Base-by-base conservation (phyloP, 2,329 filamentous ascomycete genomes). In the Fusarium xylarioides region DNA sequence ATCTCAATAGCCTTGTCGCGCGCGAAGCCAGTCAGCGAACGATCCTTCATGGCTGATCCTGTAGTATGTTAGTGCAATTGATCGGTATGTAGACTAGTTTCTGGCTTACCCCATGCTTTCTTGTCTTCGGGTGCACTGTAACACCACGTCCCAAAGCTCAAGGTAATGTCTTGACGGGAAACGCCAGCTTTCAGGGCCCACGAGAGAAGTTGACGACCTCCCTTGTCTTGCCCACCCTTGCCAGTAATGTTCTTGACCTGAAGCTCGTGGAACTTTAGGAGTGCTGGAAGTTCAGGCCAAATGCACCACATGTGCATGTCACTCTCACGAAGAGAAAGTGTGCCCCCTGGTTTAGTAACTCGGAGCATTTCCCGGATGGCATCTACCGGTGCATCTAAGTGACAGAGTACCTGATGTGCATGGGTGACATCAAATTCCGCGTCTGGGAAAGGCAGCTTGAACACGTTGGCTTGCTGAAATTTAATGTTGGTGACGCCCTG, bases 351-450 rank as follows among this genome's bases (percentile, higher is more conserved):
- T 67, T 81, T 84, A 5, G 84, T 79, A 10, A 86, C 82, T 2
- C 85, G 80, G 6, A 82, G 70, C 80, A 86, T 83, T 76, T 86
- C 84, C 12, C 64, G 60, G 42, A 85, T 66, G 3, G 83, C 82
- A 5, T 74, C 60, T 3, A 79, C 73, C 1, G 80, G 81, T 11
- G 77, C 74, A 14, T 80, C 76, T 19, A 86, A 70, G 61, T 86
- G 84, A 10, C 80, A 80, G 19, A 87, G 79, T 4, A 86, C 77
- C 71, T 86, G 84, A n/a, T 81, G 82, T 32, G 78, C 79, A 71
- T 82, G 85, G 26, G 85, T 80, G 8, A 86, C 72, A 68, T 86
- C 83, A 61, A 86, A 86, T 1, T 74, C 72, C 11, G 75, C 76
- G 64, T 86, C 82, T 1, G 77, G 52, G 30, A 82, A 86, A 0